Base-by-base conservation (phyloP, 2,329 filamentous ascomycete genomes). In the Hymenoscyphus scutula region DNA sequence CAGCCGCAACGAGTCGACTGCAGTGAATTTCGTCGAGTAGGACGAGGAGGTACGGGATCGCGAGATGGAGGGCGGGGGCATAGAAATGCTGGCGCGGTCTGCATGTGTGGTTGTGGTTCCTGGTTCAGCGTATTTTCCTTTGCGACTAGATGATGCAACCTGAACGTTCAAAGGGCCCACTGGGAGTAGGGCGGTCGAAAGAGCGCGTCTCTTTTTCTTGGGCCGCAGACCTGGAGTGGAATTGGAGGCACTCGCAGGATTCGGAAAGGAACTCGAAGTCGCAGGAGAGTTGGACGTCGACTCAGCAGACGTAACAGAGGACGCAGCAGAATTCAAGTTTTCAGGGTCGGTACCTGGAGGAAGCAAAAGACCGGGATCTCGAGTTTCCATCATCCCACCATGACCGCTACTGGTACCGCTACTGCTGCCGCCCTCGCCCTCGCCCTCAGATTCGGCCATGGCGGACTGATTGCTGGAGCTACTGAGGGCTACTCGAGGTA, bases 1-100 rank as follows among this genome's bases (percentile, higher is more conserved):
- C 60, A 81, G 78, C 63, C 68, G 77, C 72, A 75, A 76, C 58
- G 73, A 67, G 56, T 81, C 78, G 37, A 77, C 79, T 53, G 72
- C 72, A 62, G 68, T 74, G 25, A 81, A 80, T 65, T 48, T 68
- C 64, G 57, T 62, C 59, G 69, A 72, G 38, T 68, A 68, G 48
- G 65, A 64, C 6, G 72, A 73, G 8, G 72, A 74, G 19, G 71
- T 71, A 66, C 73, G 67, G 32, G 70, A 70, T 65, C 74, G 59
- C 15, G 59, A n/a, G 10, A 56, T 73, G 27, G 77, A 72, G 32
- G 81, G 79, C 62, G 85, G 81, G 45, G 87, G 85, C 82, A 89
- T 88, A 67, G 84, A 88, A 64, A 88, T 79, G 74, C 81, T 88
- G 62, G 86, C 80, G 71, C 82, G 81, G 62, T 86, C 84, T 65